Conservation (phyloP, 345 rosid genomes). For the Turritis glabra region DNA sequence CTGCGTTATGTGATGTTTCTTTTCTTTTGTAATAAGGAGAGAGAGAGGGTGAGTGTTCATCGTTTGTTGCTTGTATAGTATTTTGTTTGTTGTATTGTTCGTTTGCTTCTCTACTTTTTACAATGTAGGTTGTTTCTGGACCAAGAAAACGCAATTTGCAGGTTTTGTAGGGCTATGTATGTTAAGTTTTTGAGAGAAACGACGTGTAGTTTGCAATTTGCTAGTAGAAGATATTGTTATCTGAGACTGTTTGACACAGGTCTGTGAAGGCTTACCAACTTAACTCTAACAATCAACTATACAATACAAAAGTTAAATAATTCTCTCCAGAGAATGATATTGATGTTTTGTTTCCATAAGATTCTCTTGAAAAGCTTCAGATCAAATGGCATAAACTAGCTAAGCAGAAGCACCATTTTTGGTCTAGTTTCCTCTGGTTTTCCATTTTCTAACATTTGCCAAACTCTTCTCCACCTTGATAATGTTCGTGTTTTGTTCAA, state of each 20-base stretch:
- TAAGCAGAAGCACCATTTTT: not conserved
- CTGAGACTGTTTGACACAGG: not conserved
- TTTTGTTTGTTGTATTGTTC: constrained; percentile 8
- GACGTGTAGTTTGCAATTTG: constrained; percentile 22
- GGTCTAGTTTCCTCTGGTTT: not conserved
- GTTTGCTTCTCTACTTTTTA: constrained; percentile 11
- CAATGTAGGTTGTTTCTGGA: constrained; percentile 28
- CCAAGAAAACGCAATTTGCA: constrained; percentile 7
- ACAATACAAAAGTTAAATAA: not conserved
- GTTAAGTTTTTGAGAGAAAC: constrained; percentile 14
- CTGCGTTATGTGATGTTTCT: constrained; percentile 27
- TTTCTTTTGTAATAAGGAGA: constrained; percentile 27
- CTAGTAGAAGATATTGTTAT: constrained; percentile 8
- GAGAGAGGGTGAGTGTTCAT: constrained; percentile 9
- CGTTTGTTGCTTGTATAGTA: constrained; percentile 39
- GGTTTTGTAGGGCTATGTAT: constrained; percentile 24
- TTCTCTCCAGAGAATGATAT: not conserved
- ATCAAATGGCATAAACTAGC: not conserved
- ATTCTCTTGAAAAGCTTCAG: not conserved
- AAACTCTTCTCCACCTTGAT: not conserved
- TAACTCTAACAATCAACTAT: not conserved
- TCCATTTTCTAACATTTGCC: not conserved
- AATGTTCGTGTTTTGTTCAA: no score
- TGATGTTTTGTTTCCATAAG: not conserved
- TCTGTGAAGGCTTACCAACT: not conserved